Evolutionary conservation across 345 rosid genomes (phyloP).

Genomic region (Murraya paniculata): DNA sequence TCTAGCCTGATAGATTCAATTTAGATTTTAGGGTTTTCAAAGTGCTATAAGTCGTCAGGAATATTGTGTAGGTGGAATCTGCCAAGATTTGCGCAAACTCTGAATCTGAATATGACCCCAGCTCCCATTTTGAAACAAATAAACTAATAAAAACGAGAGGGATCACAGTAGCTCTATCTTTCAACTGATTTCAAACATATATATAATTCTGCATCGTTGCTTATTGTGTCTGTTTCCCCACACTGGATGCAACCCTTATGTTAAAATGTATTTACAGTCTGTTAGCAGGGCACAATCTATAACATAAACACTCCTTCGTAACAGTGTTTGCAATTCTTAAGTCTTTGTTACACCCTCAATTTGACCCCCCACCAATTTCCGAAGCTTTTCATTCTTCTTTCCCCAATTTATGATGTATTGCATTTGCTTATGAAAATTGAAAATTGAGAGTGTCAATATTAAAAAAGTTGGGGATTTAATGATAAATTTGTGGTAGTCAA

Average conservation of each 20-base stretch:
- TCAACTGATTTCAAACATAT: neutral
- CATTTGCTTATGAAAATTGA: no score
- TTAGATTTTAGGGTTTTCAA: constrained; percentile 9
- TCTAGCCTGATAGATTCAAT: constrained; percentile 11
- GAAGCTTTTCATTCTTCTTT: no score
- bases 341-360: no score
- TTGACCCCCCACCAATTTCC: no score
- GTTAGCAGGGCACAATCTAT: no score
- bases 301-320: no score
- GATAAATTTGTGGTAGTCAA: no score
- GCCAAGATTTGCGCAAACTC: constrained; percentile 28
- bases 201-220: neutral
- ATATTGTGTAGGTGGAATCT: constrained; percentile 40
- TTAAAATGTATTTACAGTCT: no score
- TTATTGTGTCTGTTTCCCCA: neutral
- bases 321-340: no score
- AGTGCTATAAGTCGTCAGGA: constrained; percentile 29
- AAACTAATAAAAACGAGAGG: neutral
- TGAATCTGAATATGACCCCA: constrained; percentile 22
- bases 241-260: neutral
- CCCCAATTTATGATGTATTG: no score
- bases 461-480: no score
- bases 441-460: no score
- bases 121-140: neutral
- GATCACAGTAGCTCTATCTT: neutral